phyloP scores from a whole-genome alignment of 1,139 yeast species.

The Blastobotrys ciferrii region DNA sequence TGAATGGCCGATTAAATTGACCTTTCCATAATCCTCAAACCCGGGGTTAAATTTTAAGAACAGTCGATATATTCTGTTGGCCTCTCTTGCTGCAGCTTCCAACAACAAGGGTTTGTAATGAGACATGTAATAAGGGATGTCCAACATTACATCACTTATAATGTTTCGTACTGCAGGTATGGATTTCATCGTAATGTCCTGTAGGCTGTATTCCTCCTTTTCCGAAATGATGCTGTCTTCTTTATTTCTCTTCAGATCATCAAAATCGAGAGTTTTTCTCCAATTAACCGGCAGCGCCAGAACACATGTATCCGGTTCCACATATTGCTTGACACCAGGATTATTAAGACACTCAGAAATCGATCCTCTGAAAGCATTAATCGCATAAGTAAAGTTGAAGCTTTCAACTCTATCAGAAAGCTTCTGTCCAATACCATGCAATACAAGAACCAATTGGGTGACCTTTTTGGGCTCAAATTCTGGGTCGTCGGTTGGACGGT shows the following conservation, averaged over 20 bases:
- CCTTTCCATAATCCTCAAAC: slow-evolving; percentile 61
- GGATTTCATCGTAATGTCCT: slow-evolving; percentile 77
- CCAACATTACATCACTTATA: slow-evolving; percentile 83
- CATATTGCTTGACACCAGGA: slow-evolving; percentile 30
- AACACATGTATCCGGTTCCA: slow-evolving; percentile 28
- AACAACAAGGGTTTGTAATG: slow-evolving; percentile 62
- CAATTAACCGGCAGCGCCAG: slow-evolving; percentile 44
- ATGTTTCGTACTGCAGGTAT: slow-evolving; percentile 73
- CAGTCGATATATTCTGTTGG: slow-evolving; percentile 63
- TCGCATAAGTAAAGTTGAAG: slow-evolving; percentile 83
- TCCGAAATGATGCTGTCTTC: slow-evolving; percentile 21
- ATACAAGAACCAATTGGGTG: slow-evolving; percentile 68
- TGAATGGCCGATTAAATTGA: slow-evolving; percentile 87
- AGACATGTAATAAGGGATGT: slow-evolving; percentile 83
- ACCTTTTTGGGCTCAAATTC: slow-evolving; percentile 31
- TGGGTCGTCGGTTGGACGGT: slow-evolving; percentile 32
- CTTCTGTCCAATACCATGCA: slow-evolving; percentile 94
- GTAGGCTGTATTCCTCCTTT: slow-evolving; percentile 51
- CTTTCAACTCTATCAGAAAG: slow-evolving; percentile 77
- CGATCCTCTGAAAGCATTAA: slow-evolving; percentile 59
- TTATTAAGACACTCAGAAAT: slow-evolving; percentile 32
- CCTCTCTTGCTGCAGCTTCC: slow-evolving; percentile 62
- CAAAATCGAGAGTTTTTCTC: slow-evolving; percentile 39
- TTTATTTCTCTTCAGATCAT: slow-evolving; percentile 26
- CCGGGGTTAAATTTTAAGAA: slow-evolving; percentile 66